These are phyloP conservation scores for Opeltia flavorubescens DNA, from an alignment of 495 filamentous ascomycete genomes.

Conservation along the genomic window DNA sequence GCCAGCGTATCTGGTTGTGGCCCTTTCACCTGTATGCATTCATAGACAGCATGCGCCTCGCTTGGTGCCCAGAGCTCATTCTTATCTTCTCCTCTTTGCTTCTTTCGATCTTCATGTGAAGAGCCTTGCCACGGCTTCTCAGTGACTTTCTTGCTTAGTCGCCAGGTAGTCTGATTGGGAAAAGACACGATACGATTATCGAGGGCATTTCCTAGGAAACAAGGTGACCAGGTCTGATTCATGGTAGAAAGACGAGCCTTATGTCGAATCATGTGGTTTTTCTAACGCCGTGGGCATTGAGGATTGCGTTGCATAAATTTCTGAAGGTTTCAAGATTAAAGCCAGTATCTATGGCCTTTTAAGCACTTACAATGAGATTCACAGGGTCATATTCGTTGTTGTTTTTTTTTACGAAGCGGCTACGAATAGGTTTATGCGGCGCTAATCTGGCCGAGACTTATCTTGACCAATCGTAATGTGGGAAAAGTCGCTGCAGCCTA, in stretches of 20 bases:
- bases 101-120: not conserved
- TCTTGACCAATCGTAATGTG: too few relatives aligned
- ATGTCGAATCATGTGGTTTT: too few relatives aligned
- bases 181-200: not conserved
- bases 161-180: not conserved
- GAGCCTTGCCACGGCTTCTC: constrained; percentile 1
- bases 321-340: too few relatives aligned
- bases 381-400: too few relatives aligned
- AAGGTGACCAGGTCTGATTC: not conserved
- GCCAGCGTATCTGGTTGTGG: not conserved
- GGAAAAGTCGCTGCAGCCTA: too few relatives aligned
- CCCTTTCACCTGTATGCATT: not conserved
- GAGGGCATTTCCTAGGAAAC: not conserved
- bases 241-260: too few relatives aligned
- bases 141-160: not conserved
- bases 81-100: too few relatives aligned
- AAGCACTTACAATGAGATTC: too few relatives aligned
- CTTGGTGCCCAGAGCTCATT: not conserved
- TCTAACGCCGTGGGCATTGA: too few relatives aligned
- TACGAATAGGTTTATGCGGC: not conserved
- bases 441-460: not conserved
- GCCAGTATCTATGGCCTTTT: not conserved
- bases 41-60: constrained; percentile 3
- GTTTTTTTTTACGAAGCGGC: not conserved
- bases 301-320: too few relatives aligned